These are phyloP conservation scores for Elsinoe necatrix DNA, from an alignment of 2,329 filamentous ascomycete genomes.

Conservation along the genomic window DNA sequence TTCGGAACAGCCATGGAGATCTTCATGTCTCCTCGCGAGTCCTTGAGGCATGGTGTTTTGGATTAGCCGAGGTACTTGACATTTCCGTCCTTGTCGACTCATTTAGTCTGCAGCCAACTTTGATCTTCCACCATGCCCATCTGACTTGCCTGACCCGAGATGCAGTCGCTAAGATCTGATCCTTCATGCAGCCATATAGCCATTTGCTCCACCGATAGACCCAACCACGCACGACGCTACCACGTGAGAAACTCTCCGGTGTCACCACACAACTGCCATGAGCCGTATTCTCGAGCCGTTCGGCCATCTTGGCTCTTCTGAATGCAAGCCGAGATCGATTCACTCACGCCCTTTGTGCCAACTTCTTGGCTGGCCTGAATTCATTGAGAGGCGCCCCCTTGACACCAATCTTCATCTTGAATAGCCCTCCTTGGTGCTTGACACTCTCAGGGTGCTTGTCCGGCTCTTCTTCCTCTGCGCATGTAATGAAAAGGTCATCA, in stretches of 20 bases:
- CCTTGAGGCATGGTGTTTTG: neutral
- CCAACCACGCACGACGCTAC: conserved; percentile 1
- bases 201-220: neutral
- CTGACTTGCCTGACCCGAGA: neutral
- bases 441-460: conserved; percentile 54
- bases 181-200: conserved; percentile 7
- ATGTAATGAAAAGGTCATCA: conserved; percentile 67
- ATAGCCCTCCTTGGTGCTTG: conserved; percentile 61
- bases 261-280: neutral
- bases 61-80: conserved; percentile 1
- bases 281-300: neutral
- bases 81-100: neutral
- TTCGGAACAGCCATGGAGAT: neutral
- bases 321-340: neutral
- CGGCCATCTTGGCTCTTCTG: neutral
- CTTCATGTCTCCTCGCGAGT: conserved; percentile 1
- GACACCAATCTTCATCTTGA: conserved; percentile 68
- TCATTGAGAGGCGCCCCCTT: conserved; percentile 55
- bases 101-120: neutral
- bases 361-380: conserved; percentile 35
- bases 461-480: conserved; percentile 59
- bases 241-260: neutral
- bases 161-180: conserved; percentile 3
- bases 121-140: neutral
- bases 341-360: neutral